phyloP scores from a whole-genome alignment of 257 asterid genomes.

The Echites panduratus region DNA sequence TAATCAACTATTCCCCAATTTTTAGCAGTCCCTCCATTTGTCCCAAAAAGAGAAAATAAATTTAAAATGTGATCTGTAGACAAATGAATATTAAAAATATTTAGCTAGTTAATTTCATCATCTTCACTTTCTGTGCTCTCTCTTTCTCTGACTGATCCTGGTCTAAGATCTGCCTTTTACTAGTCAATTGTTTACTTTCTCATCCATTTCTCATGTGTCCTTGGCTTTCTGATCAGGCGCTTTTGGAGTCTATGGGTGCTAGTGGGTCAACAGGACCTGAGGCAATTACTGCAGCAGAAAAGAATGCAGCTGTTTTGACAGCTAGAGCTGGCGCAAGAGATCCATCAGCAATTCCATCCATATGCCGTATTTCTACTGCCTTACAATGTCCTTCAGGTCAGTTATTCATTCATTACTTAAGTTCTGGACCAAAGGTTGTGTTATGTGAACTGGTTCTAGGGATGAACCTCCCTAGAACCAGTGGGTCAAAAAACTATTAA shows the following conservation, averaged over 20 bases:
- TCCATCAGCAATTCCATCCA: slow-evolving; percentile 96
- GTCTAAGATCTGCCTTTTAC: too few relatives aligned
- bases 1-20: background rate
- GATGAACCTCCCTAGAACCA: too few relatives aligned
- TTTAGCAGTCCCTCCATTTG: background rate
- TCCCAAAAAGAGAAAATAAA: background rate
- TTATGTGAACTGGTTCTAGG: background rate
- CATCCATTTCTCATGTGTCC: slow-evolving; percentile 15
- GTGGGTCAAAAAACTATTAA: background rate
- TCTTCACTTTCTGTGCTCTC: background rate
- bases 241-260: slow-evolving; percentile 77
- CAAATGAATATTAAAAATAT: background rate
- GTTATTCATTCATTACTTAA: slow-evolving; percentile 18
- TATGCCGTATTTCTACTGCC: slow-evolving; percentile 96
- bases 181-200: background rate
- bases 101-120: background rate
- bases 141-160: background rate
- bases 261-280: slow-evolving; percentile 89
- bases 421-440: background rate
- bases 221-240: slow-evolving; percentile 50
- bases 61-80: background rate
- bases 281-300: slow-evolving; percentile 86
- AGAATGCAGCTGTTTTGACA: slow-evolving; percentile 77
- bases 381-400: slow-evolving; percentile 92
- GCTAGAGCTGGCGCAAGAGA: slow-evolving; percentile 98